These are phyloP conservation scores for Fusarium neocosmosporiellum DNA, from an alignment of 2,329 filamentous ascomycete genomes.

Conservation along the genomic window DNA sequence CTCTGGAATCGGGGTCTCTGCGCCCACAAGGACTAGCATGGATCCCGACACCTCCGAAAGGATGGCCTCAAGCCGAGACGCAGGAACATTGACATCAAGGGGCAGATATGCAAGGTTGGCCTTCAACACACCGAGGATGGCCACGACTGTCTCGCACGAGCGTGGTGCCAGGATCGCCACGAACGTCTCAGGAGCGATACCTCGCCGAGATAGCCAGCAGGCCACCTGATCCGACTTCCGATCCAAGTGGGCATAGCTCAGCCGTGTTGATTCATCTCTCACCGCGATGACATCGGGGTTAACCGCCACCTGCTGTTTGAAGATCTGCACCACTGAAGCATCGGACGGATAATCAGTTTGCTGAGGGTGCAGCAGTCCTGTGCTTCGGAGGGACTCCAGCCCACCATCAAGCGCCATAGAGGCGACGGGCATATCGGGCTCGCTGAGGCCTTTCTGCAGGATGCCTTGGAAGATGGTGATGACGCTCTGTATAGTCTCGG, in stretches of 20 bases:
- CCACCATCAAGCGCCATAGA: slow-evolving; percentile 1
- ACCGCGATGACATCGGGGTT: background rate
- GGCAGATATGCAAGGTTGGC: slow-evolving; percentile 43
- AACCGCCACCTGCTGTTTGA: background rate
- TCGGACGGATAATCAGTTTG: slow-evolving; percentile 28
- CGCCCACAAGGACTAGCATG: background rate
- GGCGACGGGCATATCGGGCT: slow-evolving; percentile 13
- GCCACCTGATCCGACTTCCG: slow-evolving; percentile 27
- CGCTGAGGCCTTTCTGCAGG: slow-evolving; percentile 17
- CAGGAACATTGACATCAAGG: slow-evolving; percentile 34
- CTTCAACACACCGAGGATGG: slow-evolving; percentile 42
- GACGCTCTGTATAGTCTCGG: slow-evolving; percentile 27
- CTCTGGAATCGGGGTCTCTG: no score
- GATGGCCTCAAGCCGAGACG: slow-evolving; percentile 29
- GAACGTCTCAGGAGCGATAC: slow-evolving; percentile 23
- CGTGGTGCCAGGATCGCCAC: slow-evolving; percentile 34
- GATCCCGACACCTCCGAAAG: slow-evolving; percentile 9
- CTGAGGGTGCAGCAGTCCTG: slow-evolving; percentile 27
- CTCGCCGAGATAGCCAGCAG: slow-evolving; percentile 20
- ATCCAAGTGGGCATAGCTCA: slow-evolving; percentile 36
- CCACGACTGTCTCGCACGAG: slow-evolving; percentile 34
- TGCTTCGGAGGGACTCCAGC: slow-evolving; percentile 7
- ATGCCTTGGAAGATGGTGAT: slow-evolving; percentile 27
- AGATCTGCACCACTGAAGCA: slow-evolving; percentile 22
- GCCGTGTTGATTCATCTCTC: background rate